Percentiles rank a stretch among this genome's conserved stretches.
phyloP scores from a whole-genome alignment of 352 stramenopile species.

The Phytopythium vexans region DNA sequence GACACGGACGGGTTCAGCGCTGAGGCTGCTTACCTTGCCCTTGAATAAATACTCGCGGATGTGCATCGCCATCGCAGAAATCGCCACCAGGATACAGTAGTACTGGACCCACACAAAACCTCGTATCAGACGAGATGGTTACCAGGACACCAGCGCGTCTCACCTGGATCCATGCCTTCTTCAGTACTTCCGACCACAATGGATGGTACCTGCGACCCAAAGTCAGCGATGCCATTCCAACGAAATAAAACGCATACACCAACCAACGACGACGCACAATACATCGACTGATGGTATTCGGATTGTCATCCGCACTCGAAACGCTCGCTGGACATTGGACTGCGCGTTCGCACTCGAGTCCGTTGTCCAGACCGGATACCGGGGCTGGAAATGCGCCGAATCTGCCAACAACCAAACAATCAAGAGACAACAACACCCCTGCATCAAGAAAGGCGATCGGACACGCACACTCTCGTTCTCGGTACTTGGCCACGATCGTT shows the following conservation, averaged over 20 bases:
- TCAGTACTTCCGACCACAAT: slow-evolving; percentile 56
- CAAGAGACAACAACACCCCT: neutral
- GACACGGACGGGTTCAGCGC: neutral
- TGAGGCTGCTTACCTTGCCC: slow-evolving; percentile 22
- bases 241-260: neutral
- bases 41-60: slow-evolving; percentile 41
- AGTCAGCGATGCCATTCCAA: neutral
- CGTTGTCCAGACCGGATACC: slow-evolving; percentile 39
- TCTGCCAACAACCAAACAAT: slow-evolving; percentile 13
- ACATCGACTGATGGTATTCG: slow-evolving; percentile 32
- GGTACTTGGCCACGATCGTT: slow-evolving; percentile 30
- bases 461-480: slow-evolving; percentile 45
- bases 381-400: slow-evolving; percentile 30
- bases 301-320: slow-evolving; percentile 39
- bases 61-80: slow-evolving; percentile 23
- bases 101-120: slow-evolving; percentile 19
- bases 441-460: neutral
- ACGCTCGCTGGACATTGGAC: slow-evolving; percentile 12
- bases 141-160: neutral
- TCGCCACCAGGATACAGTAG: slow-evolving; percentile 38
- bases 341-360: slow-evolving; percentile 12
- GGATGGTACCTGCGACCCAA: slow-evolving; percentile 36
- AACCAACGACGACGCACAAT: slow-evolving; percentile 14
- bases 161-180: slow-evolving; percentile 71
- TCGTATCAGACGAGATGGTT: neutral